phyloP scores from a whole-genome alignment of 2,329 filamentous ascomycete species.

The Paracoccidioides brasiliensis region DNA sequence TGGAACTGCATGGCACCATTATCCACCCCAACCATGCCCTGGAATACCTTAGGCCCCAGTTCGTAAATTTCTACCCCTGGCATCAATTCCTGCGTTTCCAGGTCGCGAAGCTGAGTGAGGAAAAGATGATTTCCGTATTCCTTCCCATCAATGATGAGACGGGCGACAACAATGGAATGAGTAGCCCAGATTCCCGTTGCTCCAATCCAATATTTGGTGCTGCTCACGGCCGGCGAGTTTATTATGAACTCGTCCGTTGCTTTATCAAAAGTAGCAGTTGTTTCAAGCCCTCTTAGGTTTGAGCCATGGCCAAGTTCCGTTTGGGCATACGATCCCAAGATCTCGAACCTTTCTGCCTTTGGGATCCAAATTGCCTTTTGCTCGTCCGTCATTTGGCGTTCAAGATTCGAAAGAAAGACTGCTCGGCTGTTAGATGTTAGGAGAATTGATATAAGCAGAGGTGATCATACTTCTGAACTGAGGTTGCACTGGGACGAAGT shows the following conservation, averaged over 20 bases:
- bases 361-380: constrained; percentile 16
- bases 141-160: constrained; percentile 16
- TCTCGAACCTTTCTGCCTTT: constrained; percentile 15
- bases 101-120: constrained; percentile 18
- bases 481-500: constrained; percentile 14
- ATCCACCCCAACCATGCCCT: constrained; percentile 13
- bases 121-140: constrained; percentile 21
- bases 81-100: constrained; percentile 15
- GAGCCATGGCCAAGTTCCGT: constrained; percentile 24
- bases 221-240: constrained; percentile 17
- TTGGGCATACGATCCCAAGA: constrained; percentile 20
- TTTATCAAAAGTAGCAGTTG: constrained; percentile 20
- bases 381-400: constrained; percentile 15
- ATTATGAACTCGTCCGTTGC: constrained; percentile 20
- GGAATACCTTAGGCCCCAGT: constrained; percentile 16
- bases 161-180: constrained; percentile 21
- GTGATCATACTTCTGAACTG: constrained; percentile 12
- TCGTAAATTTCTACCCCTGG: constrained; percentile 20
- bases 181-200: constrained; percentile 17
- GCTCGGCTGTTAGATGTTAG: neutral
- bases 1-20: constrained; percentile 25
- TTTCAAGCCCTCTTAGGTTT: constrained; percentile 21
- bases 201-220: constrained; percentile 23
- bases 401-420: constrained; percentile 16
- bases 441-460: neutral